Evolutionary conservation across 2,329 filamentous ascomycete species (phyloP), one percentile per base, ranked within the genome.

Genomic region (Microsporum ferrugineum): DNA sequence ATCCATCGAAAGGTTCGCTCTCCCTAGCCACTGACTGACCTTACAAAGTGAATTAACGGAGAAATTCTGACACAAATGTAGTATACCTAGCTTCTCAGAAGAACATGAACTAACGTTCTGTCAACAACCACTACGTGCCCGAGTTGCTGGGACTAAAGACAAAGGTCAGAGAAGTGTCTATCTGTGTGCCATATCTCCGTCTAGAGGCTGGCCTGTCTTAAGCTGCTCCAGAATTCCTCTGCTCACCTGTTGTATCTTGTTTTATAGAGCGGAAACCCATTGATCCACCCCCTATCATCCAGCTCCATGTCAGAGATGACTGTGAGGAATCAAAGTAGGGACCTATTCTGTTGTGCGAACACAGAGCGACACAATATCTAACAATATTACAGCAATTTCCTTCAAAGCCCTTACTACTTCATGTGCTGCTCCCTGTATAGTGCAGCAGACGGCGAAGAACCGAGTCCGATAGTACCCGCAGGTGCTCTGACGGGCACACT

Each of bases 211-310:
- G 41, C 36, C 12, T 12, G 5, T 45, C 10, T 45, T 1, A 14
- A 36, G 12, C 23, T 10, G 4, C 31, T 8, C 7, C 1, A 36
- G 5, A 14, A n/a, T 4, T 41, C 7, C 14, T 41, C n/a, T 41
- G n/a, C 31, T 55, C 34, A 36, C 29, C n/a, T 8, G 1, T 10
- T 55, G 17, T 31, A 43, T 41, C 7, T 3, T n/a, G 33, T 58
- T 57, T 59, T 59, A 61, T 71, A 88, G 88, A 89, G 69, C 86
- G 90, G 66, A 95, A 95, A 73, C 89, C 90, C 5, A 84, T 96
- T 68, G 90, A 96, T 71, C 90, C 76, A 58, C 90, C 90, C 10
- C 90, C 90, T 47, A 88, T 95, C 67, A 78, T 95, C 53, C 85
- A 92, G 75, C 80, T 95, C 55, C 73, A 75, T 72, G 82, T 85